A percentile compares a stretch with the other conserved stretches of the same genome.
Conservation (phyloP, 371 early-diverging fungal genomes). For the Mucor velutinosus region DNA sequence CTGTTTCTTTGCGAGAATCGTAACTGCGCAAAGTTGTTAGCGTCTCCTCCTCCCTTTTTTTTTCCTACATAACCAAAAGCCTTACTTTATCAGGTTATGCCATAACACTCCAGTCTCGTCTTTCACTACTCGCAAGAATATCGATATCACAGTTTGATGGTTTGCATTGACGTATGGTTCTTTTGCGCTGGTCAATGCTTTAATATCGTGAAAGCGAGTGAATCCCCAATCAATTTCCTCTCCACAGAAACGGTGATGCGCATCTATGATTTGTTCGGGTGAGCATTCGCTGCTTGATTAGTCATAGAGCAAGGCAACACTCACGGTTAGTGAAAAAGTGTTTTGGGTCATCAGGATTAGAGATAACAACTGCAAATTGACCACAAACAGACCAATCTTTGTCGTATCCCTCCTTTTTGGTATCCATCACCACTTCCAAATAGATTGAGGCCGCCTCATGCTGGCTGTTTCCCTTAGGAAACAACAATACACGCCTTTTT, state of each 20-base stretch:
- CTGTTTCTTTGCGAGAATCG: conserved; percentile 88
- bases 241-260: conserved; percentile 82
- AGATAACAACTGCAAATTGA: conserved; percentile 77
- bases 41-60: too few species aligned
- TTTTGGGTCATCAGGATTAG: conserved; percentile 70
- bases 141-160: conserved; percentile 67
- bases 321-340: conserved; percentile 66
- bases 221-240: conserved; percentile 95
- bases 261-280: conserved; percentile 29
- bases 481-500: conserved; percentile 80
- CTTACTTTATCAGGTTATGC: conserved; percentile 91
- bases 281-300: background rate
- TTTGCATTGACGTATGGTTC: conserved; percentile 50
- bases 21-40: conserved; percentile 48
- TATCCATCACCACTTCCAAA: conserved; percentile 77
- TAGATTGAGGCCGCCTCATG: conserved; percentile 74
- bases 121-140: conserved; percentile 78
- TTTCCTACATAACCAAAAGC: conserved; percentile 61
- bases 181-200: conserved; percentile 34
- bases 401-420: conserved; percentile 53
- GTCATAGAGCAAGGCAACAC: conserved; percentile 34
- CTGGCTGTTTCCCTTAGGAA: conserved; percentile 86
- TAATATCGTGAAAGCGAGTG: conserved; percentile 60
- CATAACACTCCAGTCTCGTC: conserved; percentile 94
- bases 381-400: conserved; percentile 74